Evolutionary conservation across 192 early-diverging fungal species (phyloP).

Genomic region (Backusella westeae): DNA sequence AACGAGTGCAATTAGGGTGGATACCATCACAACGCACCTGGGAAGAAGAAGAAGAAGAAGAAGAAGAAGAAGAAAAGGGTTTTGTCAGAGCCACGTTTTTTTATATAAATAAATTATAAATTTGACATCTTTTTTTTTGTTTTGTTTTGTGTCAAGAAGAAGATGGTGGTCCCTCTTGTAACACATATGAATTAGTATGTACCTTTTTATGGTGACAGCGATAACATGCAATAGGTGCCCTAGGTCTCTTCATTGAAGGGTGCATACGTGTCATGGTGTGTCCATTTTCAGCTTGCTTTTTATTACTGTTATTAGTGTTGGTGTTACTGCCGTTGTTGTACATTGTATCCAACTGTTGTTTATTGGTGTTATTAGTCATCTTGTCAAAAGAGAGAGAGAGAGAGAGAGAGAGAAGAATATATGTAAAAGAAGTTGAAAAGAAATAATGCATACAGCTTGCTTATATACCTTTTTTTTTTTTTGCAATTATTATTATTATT

Average conservation of each 20-base stretch:
- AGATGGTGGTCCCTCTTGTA: not conserved
- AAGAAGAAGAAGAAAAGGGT: not conserved
- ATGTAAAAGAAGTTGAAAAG: not conserved
- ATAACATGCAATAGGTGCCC: constrained; percentile 37
- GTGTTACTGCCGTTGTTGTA: not conserved
- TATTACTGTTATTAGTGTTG: not conserved
- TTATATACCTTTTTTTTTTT: not conserved
- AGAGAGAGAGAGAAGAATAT: not conserved
- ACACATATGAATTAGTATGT: not conserved
- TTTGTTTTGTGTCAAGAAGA: not conserved
- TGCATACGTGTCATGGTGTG: constrained; percentile 24
- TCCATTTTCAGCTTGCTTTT: not conserved
- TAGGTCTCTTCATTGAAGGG: constrained; percentile 32
- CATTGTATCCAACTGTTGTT: constrained; percentile 1
- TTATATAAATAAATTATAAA: not conserved
- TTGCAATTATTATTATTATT: not conserved
- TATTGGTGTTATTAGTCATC: not conserved
- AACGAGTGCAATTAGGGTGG: constrained; percentile 34
- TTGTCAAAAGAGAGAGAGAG: not conserved
- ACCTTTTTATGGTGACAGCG: constrained; percentile 40
- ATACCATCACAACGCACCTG: constrained; percentile 36
- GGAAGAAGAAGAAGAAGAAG: not conserved
- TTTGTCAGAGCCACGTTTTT: not conserved
- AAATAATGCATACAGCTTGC: not conserved
- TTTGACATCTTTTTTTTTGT: not conserved